Base-by-base conservation (phyloP, 805 yeast genomes). In the Candida alai region DNA sequence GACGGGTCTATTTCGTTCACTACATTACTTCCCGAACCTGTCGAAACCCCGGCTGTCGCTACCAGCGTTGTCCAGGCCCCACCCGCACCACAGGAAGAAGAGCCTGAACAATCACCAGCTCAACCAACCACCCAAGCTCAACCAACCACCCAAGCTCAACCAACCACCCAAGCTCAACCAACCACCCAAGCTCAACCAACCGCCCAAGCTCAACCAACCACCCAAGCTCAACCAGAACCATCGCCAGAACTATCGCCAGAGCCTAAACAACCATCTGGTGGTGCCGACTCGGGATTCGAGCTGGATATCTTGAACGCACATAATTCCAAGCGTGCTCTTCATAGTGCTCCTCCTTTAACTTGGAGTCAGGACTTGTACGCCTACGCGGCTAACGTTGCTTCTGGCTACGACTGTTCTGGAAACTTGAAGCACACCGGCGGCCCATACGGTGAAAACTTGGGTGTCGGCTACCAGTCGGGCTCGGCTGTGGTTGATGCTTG, bases 391-490 rank as follows among this genome's bases (percentile, higher is more conserved):
- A 47, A 53, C 30, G 53, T 60, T 43, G 70, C 77, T 35, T 76
- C 69, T 47, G 84, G 87, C 14, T 72, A 73, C 49, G 60, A 66
- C 24, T 82, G 84, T 52, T 73, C 79, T 5, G 86, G 83, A 42
- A 59, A 62, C 31, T 64, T 83, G 45, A 56, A 67, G n/a, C 90
- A 83, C 59, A 77, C 86, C 13, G 67, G 70, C 22, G 78, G 81
- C 9, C 70, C 70, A 11, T 80, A 79, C 53, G 93, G 93, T 61
- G 90, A 84, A 55, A 83, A 84, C 62, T 66, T 84, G 46, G 88
- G 88, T 11, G 70, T 76, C 24, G 89, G 87, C 41, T 71, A 71
- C 46, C 57, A 74, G 4, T 78, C 73, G 3, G 78, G 74, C 17
- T 51, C 68, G 19, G 33, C 45, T 14, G 82, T 84, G 2, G 83